Percentiles rank a stretch among this genome's conserved stretches.
Conservation (phyloP, 179 eudicot genomes). For the Silene coronaria region DNA sequence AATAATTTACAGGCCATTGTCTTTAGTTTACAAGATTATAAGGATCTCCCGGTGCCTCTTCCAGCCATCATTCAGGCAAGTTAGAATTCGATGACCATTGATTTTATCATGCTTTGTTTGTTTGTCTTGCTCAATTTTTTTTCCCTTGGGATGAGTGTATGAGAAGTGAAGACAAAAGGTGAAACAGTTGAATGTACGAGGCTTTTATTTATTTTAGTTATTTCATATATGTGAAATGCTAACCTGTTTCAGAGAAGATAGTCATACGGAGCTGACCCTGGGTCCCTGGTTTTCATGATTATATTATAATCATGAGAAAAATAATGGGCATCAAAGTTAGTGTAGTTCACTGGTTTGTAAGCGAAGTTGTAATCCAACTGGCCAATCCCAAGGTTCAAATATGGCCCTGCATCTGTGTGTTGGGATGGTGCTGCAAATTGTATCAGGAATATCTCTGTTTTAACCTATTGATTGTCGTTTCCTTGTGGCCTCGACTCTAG, state of each 20-base stretch:
- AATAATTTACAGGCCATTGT: slow-evolving; percentile 67
- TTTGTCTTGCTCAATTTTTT: slow-evolving; percentile 4
- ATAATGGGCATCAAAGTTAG: background rate
- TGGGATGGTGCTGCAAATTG: background rate
- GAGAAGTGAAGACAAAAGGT: background rate
- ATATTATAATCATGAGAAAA: background rate
- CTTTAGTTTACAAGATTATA: slow-evolving; percentile 53
- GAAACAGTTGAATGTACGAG: background rate
- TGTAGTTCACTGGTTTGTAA: background rate
- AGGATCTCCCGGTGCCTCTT: slow-evolving; percentile 67
- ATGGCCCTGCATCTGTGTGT: background rate
- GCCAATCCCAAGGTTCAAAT: background rate
- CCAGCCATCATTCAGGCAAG: slow-evolving; percentile 90
- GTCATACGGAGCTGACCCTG: background rate
- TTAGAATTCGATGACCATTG: background rate
- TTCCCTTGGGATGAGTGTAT: background rate
- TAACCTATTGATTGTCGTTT: background rate
- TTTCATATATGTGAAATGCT: background rate
- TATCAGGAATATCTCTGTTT: background rate
- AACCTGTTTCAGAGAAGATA: background rate
- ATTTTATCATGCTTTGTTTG: background rate
- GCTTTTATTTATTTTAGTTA: background rate
- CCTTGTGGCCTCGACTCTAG: background rate
- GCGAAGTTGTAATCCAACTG: background rate
- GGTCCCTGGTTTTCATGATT: background rate